Evolutionary conservation across 345 rosid genomes (phyloP).

Genomic region (Alliaria petiolata): DNA sequence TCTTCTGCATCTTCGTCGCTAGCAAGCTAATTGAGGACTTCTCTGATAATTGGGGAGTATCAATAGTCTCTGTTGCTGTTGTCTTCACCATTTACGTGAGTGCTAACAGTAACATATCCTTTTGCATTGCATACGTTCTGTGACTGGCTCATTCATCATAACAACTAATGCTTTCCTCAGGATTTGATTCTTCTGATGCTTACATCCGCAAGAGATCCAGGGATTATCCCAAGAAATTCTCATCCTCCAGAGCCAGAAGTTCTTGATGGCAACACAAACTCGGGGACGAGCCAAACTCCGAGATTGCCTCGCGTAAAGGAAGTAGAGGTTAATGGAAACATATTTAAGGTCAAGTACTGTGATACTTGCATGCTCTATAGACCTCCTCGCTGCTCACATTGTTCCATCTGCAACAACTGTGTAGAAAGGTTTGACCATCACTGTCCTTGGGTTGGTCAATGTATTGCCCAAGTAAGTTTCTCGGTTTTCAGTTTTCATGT

Average conservation of each 20-base stretch:
- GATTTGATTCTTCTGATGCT: constrained; percentile 69
- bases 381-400: constrained; percentile 93
- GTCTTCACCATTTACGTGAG: constrained; percentile 32
- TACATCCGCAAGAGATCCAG: constrained; percentile 93
- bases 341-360: constrained; percentile 78
- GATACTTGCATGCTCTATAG: constrained; percentile 92
- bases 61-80: constrained; percentile 36
- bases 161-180: constrained; percentile 37
- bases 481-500: neutral
- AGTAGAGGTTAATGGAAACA: constrained; percentile 57
- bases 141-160: neutral
- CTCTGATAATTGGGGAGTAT: constrained; percentile 44
- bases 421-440: constrained; percentile 96
- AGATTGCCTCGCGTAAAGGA: constrained; percentile 69
- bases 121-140: neutral
- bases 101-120: neutral
- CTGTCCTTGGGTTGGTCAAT: constrained; percentile 99
- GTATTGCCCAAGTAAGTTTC: constrained; percentile 76
- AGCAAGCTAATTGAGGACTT: constrained; percentile 46
- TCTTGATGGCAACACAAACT: constrained; percentile 46
- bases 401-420: constrained; percentile 88
- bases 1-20: constrained; percentile 71
- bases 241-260: constrained; percentile 75
- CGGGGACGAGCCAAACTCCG: constrained; percentile 37
- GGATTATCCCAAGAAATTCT: constrained; percentile 81